Evolutionary conservation across 2,329 filamentous ascomycete genomes (phyloP).

Genomic region (Xylariaceae sp.): DNA sequence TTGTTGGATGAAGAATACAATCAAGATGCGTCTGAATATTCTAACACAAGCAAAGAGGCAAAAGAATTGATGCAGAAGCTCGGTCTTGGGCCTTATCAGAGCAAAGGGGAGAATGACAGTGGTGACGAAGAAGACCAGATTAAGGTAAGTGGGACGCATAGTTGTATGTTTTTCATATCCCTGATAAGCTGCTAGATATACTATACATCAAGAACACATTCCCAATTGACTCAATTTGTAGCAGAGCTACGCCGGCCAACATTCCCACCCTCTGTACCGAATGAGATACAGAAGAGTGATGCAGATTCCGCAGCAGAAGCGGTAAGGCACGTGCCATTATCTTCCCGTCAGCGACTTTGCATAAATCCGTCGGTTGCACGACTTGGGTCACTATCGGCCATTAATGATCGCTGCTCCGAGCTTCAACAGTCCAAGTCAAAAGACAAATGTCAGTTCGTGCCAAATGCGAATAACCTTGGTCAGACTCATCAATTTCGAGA

Average conservation of each 20-base stretch:
- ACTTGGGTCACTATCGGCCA: constrained; percentile 74
- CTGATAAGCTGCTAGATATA: constrained; percentile 63
- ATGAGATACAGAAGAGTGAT: constrained; percentile 40
- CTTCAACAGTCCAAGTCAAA: constrained; percentile 76
- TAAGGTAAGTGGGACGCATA: constrained; percentile 59
- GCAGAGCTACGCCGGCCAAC: constrained; percentile 79
- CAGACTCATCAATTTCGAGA: constrained; percentile 84
- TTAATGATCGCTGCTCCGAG: constrained; percentile 93
- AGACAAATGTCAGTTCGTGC: constrained; percentile 77
- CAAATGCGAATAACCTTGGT: constrained; percentile 75
- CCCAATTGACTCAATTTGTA: constrained; percentile 87
- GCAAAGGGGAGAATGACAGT: constrained; percentile 47
- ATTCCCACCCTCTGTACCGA: constrained; percentile 73
- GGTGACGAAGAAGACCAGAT: constrained; percentile 54
- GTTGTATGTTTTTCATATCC: no score
- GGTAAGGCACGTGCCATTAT: constrained; percentile 82
- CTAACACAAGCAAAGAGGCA: constrained; percentile 75
- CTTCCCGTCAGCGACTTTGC: constrained; percentile 85
- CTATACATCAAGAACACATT: constrained; percentile 92
- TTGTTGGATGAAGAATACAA: constrained; percentile 74
- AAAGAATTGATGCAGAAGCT: constrained; percentile 73
- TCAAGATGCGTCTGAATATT: constrained; percentile 43
- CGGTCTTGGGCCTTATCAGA: constrained; percentile 49
- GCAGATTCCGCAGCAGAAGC: constrained; percentile 53
- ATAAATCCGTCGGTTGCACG: constrained; percentile 84